A percentile compares a stretch with the other conserved stretches of the same genome.
Evolutionary conservation across 2,329 filamentous ascomycete genomes (phyloP).

Genomic region (Pseudogymnoascus sp.): DNA sequence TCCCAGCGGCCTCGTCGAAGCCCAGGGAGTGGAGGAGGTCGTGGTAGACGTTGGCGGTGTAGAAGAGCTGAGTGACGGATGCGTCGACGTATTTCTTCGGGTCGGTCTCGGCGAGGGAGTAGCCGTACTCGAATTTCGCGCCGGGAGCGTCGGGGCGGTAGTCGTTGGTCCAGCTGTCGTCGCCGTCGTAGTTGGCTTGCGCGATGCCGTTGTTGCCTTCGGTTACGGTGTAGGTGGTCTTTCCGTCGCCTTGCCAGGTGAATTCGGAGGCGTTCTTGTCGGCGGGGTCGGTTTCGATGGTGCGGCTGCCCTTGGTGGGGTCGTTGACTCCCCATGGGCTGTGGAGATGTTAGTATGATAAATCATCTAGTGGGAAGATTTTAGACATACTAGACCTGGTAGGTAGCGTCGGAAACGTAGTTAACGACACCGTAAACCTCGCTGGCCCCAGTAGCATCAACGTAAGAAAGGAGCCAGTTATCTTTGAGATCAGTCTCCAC

Average conservation of each 20-base stretch:
- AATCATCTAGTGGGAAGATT: neutral
- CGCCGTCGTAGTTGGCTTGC: slow-evolving; percentile 41
- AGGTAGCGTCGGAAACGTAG: slow-evolving; percentile 46
- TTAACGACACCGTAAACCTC: slow-evolving; percentile 46
- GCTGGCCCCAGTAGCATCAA: slow-evolving; percentile 37
- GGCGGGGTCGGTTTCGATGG: slow-evolving; percentile 40
- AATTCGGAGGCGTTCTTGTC: slow-evolving; percentile 39
- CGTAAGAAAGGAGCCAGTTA: slow-evolving; percentile 52
- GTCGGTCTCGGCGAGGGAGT: slow-evolving; percentile 27
- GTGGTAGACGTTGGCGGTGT: slow-evolving; percentile 51
- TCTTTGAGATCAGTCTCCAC: slow-evolving; percentile 48
- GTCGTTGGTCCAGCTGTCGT: slow-evolving; percentile 37
- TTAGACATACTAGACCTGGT: slow-evolving; percentile 41
- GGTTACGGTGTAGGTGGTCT: slow-evolving; percentile 40
- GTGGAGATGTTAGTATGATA: slow-evolving; percentile 9
- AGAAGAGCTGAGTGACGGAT: slow-evolving; percentile 51
- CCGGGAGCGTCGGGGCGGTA: slow-evolving; percentile 38
- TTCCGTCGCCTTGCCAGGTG: slow-evolving; percentile 44
- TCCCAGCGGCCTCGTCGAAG: slow-evolving; percentile 49
- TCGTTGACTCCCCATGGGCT: slow-evolving; percentile 46
- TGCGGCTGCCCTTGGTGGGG: slow-evolving; percentile 40
- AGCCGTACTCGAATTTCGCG: slow-evolving; percentile 39
- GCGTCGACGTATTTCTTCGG: slow-evolving; percentile 41
- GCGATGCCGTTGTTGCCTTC: slow-evolving; percentile 51
- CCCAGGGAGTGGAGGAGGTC: slow-evolving; percentile 49